These are phyloP conservation scores for Neoscytalidium dimidiatum DNA, from an alignment of 2,329 filamentous ascomycete genomes.

Conservation along the genomic window DNA sequence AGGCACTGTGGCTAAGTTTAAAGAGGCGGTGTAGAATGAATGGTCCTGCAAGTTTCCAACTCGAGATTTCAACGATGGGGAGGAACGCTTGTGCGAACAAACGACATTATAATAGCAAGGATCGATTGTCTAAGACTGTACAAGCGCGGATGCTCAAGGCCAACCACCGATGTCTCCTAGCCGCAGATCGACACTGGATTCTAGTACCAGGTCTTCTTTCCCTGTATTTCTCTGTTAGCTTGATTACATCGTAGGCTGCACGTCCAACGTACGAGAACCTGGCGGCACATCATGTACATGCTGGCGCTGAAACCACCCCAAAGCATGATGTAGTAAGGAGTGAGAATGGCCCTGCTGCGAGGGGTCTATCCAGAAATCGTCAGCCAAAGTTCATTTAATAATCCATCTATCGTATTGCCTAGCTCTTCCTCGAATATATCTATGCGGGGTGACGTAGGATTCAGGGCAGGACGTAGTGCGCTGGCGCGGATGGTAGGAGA, in stretches of 20 bases:
- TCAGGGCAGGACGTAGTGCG: neutral
- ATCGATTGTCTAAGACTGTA: constrained; percentile 20
- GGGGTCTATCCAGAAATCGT: constrained; percentile 53
- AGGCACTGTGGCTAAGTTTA: no score
- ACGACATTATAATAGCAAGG: neutral
- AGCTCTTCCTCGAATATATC: neutral
- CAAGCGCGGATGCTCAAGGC: constrained; percentile 13
- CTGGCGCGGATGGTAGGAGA: neutral
- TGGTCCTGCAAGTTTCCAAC: no score
- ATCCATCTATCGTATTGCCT: no score
- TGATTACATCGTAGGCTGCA: neutral
- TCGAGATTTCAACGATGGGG: no score
- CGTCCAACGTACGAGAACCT: constrained; percentile 54
- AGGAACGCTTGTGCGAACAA: neutral
- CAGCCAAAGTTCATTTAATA: neutral
- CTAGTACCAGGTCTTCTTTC: constrained; percentile 74
- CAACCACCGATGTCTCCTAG: constrained; percentile 1
- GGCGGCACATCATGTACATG: constrained; percentile 74
- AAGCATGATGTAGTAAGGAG: constrained; percentile 67
- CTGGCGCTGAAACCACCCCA: constrained; percentile 60
- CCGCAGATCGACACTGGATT: neutral
- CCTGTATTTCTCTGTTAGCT: constrained; percentile 35
- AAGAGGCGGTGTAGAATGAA: no score
- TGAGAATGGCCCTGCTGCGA: constrained; percentile 65
- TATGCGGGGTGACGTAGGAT: constrained; percentile 6